Conservation (phyloP, 495 filamentous ascomycete species). For the Penicillium atrosanguineum region DNA sequence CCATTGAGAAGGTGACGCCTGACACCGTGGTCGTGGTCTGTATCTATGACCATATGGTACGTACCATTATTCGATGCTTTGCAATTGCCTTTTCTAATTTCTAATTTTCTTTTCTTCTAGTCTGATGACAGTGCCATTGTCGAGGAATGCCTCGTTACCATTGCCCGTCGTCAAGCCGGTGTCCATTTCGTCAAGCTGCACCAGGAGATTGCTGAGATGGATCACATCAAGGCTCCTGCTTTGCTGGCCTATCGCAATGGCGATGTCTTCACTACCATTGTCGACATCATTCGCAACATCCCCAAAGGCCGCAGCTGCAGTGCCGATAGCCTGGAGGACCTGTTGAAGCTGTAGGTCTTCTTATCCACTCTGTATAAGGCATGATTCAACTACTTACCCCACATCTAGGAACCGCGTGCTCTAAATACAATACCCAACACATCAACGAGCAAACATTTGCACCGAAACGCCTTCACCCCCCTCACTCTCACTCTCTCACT, state of each 20-base stretch:
- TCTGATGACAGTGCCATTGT: slow-evolving; percentile 70
- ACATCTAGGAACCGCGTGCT: slow-evolving; percentile 31
- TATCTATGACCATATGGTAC: slow-evolving; percentile 87
- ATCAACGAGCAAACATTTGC: background rate
- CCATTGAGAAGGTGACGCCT: slow-evolving; percentile 79
- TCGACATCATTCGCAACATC: slow-evolving; percentile 82
- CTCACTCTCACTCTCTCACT: slow-evolving; percentile 13
- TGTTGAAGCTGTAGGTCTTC: slow-evolving; percentile 55
- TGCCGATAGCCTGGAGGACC: slow-evolving; percentile 56
- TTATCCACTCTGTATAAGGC: background rate
- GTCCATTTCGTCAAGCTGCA: slow-evolving; percentile 89
- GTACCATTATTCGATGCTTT: slow-evolving; percentile 12
- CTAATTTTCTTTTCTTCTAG: slow-evolving; percentile 40
- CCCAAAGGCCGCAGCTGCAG: slow-evolving; percentile 63
- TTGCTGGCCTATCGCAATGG: slow-evolving; percentile 84
- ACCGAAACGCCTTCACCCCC: background rate
- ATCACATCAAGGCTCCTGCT: slow-evolving; percentile 83
- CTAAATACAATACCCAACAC: slow-evolving; percentile 7
- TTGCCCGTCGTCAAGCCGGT: slow-evolving; percentile 66
- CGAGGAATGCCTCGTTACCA: slow-evolving; percentile 68
- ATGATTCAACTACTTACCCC: slow-evolving; percentile 3
- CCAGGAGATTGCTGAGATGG: slow-evolving; percentile 92
- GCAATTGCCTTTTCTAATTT: too few relatives aligned
- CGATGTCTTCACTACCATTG: slow-evolving; percentile 86
- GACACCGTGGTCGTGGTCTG: slow-evolving; percentile 92